A percentile compares a stretch with the other conserved stretches of the same genome.
Conservation (phyloP, 768 basidiomycete species). For the Leccinum barrowsii region DNA sequence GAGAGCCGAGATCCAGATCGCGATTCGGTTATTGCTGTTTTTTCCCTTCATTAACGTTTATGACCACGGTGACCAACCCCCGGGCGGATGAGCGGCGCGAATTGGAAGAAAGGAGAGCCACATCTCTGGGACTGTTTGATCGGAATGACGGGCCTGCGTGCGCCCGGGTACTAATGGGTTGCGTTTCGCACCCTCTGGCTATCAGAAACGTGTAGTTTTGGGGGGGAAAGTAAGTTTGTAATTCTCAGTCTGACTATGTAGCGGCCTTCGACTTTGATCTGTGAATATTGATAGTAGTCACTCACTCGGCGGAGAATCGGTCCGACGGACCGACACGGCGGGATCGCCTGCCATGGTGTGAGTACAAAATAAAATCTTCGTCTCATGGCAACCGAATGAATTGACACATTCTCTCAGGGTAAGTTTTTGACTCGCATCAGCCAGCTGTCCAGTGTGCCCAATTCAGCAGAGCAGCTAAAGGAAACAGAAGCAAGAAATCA, state of each 20-base stretch:
- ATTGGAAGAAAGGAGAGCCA: background rate
- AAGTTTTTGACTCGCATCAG: background rate
- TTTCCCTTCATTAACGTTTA: background rate
- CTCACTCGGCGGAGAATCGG: background rate
- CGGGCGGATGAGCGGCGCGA: background rate
- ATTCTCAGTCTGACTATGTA: background rate
- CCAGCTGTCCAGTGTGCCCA: too few relatives aligned
- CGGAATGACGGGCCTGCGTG: background rate
- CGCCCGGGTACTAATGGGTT: background rate
- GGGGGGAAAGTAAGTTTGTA: background rate
- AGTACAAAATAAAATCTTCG: background rate
- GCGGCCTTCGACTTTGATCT: background rate
- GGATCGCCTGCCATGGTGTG: background rate
- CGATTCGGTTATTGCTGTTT: background rate
- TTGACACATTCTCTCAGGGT: background rate
- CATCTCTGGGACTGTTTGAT: background rate
- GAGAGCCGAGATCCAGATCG: constrained; percentile 3
- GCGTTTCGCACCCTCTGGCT: background rate
- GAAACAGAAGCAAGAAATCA: background rate
- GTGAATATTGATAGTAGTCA: background rate
- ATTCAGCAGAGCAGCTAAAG: background rate
- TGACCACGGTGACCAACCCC: background rate
- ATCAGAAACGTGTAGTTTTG: background rate
- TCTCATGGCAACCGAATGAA: background rate
- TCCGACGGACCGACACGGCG: background rate